Evolutionary conservation across 164 flowering plant species (phyloP), one percentile per base, ranked within the genome.

Genomic region (Berberis thunbergii): DNA sequence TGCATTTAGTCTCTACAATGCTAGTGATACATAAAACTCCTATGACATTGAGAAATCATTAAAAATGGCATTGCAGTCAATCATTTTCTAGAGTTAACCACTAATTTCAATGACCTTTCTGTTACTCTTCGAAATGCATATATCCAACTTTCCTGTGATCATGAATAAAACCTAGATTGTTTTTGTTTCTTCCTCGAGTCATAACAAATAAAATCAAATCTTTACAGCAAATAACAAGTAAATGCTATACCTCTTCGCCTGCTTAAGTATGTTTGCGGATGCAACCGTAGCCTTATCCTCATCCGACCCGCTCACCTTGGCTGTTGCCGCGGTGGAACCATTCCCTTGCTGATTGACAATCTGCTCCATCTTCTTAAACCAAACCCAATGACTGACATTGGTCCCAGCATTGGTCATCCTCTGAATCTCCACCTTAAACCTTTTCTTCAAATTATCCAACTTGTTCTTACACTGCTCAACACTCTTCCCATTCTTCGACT

Each of bases 391-490:
- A 64, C 91, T 87, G 2, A 68, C 75, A 2, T 80, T 38, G 13
- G 70, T 26, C 39, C 95, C 82, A 3, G 87, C 87, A 58, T 69
- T 82, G 61, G 43, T 89, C 88, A 87, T 71, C 76, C 96, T 63
- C 49, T 86, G 93, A 67, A 81, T 70, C 86, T 92, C 96, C 67
- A 88, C 72, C 78, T 92, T 92, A 65, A 83, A 92, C 81, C 98
- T 70, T 79, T 92, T 92, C 88, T 92, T 92, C 81, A 92, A 73
- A 70, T 92, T 92, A 71, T 92, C 98, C 61, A 92, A 86, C 77
- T 92, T 92, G 70, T 92, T 92, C 81, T 92, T 92, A 59, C 98
- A 92, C 84, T 92, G 98, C 74, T 92, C 98, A 52, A 91, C 95
- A 65, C 87, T 86, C 80, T 86, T 86, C 39, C 64, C 65, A 8